phyloP scores from a whole-genome alignment of 768 basidiomycete species.

The Ramaria rubella region DNA sequence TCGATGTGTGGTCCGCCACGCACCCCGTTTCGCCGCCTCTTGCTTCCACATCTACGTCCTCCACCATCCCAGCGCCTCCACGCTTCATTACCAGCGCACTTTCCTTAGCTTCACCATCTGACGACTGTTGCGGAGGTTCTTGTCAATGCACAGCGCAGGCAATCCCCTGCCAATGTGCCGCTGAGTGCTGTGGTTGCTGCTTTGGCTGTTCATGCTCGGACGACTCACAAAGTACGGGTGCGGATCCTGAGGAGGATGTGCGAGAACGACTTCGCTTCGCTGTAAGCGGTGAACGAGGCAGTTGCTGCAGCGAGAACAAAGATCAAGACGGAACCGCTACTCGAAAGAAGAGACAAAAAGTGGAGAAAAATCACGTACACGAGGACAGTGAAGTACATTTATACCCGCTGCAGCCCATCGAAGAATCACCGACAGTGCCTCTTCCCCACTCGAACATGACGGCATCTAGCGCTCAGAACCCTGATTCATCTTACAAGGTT shows the following conservation, averaged over 20 bases:
- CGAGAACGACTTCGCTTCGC: constrained; percentile 24
- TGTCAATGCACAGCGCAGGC: constrained; percentile 26
- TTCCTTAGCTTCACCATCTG: not conserved
- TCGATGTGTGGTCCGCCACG: not conserved
- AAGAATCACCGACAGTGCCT: too few species aligned
- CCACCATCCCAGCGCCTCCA: constrained; percentile 13
- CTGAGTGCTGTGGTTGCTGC: constrained; percentile 26
- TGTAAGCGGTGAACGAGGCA: constrained; percentile 30
- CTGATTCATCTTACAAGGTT: too few species aligned
- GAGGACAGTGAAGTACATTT: too few species aligned
- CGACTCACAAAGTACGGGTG: not conserved
- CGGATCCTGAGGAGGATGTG: constrained; percentile 18
- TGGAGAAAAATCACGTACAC: too few species aligned
- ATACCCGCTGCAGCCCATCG: too few species aligned
- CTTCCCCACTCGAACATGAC: too few species aligned
- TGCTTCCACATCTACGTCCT: constrained; percentile 20
- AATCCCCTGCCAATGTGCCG: constrained; percentile 28
- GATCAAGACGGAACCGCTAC: not conserved
- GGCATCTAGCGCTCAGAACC: too few species aligned
- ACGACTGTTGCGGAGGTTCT: constrained; percentile 26
- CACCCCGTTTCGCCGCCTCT: not conserved
- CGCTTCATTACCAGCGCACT: constrained; percentile 11
- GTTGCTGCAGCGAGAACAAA: constrained; percentile 13
- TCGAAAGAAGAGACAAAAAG: not conserved
- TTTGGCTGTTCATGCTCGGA: constrained; percentile 24